Base-by-base conservation (phyloP, 768 basidiomycete species). In the Mrakia frigida region DNA sequence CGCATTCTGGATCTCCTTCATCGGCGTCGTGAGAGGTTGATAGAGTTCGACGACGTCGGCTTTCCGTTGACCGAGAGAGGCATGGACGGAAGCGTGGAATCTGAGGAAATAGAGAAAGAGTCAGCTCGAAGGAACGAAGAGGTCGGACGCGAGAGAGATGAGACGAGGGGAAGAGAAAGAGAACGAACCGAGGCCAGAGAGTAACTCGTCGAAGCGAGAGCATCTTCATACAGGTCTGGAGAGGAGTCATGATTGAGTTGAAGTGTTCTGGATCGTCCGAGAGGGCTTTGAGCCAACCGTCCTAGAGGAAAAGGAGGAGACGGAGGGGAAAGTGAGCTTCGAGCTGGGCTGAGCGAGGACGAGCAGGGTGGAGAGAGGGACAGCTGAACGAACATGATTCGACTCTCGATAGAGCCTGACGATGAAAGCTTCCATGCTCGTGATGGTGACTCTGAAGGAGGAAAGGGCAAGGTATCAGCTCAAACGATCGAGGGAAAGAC, bases 201-300 rank as follows among this genome's bases (percentile, higher is more conserved):
- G 93, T 90, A 9, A 94, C 93, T n/a, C 87, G 89, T 31, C 92
- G 88, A 65, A 98, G 85, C 79, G 94, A 92, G 10, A 98, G 87
- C 82, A 96, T 93, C 78, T 94, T 93, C 88, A 99, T 89, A 78
- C 96, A 91, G 73, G 90, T 94, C 80, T 90, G 91, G 31, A 99
- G 85, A 0, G 97, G 97, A 1, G 92, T 93, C 82, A 98, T 84
- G 0, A 95, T 96, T 78, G 89, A 92, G 0, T 91, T 94, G 78
- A 99, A 97, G 78, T 91, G 89, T 82, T 98, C 97, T 6, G 96
- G 94, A 80, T 98, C 92, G 83, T 98, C 97, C 2, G 94, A 93
- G 81, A 99, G 97, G 0, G 94, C 97, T 83, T 99, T 98, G 79
- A 98, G 85, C 83, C 98, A 99, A 0, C 96, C 96, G 2, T 86